Conservation (phyloP, 495 filamentous ascomycete species). For the Lasiosphaeria miniovina region DNA sequence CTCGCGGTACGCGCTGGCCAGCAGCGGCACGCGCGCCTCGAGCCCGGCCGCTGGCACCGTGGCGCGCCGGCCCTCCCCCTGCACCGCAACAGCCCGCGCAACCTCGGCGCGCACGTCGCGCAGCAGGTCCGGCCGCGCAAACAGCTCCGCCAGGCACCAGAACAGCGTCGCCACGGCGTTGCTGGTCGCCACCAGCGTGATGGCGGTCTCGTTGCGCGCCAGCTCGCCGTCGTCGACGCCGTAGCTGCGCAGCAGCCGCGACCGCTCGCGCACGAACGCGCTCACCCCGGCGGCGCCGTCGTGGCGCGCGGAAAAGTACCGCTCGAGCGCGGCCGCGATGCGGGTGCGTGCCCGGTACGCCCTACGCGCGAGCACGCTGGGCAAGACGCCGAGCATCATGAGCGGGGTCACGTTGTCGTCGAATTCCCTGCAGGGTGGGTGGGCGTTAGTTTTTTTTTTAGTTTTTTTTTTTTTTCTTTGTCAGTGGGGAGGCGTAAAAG, state of each 20-base stretch:
- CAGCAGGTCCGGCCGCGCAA: conserved; percentile 14
- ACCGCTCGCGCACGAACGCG: conserved; percentile 7
- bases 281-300: conserved; percentile 8
- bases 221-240: conserved; percentile 13
- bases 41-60: too few relatives aligned
- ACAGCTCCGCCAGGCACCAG: conserved; percentile 16
- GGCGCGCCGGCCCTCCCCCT: neutral
- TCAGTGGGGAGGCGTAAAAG: neutral
- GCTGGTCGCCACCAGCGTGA: conserved; percentile 16
- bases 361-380: conserved; percentile 29
- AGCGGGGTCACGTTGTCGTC: conserved; percentile 31
- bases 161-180: conserved; percentile 24
- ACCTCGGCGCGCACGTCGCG: conserved; percentile 10
- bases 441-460: neutral
- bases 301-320: conserved; percentile 11
- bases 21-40: conserved; percentile 15
- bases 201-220: conserved; percentile 12
- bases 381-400: conserved; percentile 23
- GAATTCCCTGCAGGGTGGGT: conserved; percentile 21
- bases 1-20: conserved; percentile 24
- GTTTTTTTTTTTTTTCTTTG: neutral
- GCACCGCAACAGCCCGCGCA: conserved; percentile 1
- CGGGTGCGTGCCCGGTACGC: conserved; percentile 24
- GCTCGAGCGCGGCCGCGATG: conserved; percentile 13
- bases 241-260: conserved; percentile 5